Evolutionary conservation across 208 protist genomes (phyloP), one percentile per base, ranked within the genome.

Genomic region (Blastocrithidia nonstop): DNA sequence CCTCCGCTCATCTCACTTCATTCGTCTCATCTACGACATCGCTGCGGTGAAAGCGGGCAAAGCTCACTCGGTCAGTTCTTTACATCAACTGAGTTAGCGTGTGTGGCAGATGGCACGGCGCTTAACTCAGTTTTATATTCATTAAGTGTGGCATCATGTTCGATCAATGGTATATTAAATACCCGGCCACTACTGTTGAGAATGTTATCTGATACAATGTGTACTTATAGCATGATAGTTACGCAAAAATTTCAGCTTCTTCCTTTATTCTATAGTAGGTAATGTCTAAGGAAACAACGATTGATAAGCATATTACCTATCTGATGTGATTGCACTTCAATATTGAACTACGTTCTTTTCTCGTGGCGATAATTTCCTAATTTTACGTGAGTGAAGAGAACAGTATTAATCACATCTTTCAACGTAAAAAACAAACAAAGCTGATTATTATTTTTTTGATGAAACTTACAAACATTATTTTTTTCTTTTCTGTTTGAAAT

Each of bases 161-260:
- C 44, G 2, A 45, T 85, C 4, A 57, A 83, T 40, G 59, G 56
- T 31, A 50, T 61, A 6, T 45, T 85, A 43, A 57, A 67, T 22
- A 50, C 61, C 13, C 87, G 76, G 50, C 71, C 73, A 1, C 17
- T 90, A 13, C 36, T 91, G 5, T 41, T 91, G 43, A 68, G 74
- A 37, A 79, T 87, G 51, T 70, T 91, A 33, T 77, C 77, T 28
- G 82, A 91, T 83, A 91, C 77, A 85, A 91, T 87, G 77, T 83
- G 73, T 44, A 84, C 71, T 76, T 91, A 91, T 91, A 85, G 76
- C 49, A 71, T 83, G 59, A 81, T 85, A 81, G 45, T 68, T 1
- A 26, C 23, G 26, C 45, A 50, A n/a, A n/a, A n/a, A n/a, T n/a
- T n/a, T n/a, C n/a, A n/a, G n/a, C n/a, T n/a, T n/a, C n/a, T n/a